phyloP scores from a whole-genome alignment of 352 stramenopile species.

The Achlya hypogyna region DNA sequence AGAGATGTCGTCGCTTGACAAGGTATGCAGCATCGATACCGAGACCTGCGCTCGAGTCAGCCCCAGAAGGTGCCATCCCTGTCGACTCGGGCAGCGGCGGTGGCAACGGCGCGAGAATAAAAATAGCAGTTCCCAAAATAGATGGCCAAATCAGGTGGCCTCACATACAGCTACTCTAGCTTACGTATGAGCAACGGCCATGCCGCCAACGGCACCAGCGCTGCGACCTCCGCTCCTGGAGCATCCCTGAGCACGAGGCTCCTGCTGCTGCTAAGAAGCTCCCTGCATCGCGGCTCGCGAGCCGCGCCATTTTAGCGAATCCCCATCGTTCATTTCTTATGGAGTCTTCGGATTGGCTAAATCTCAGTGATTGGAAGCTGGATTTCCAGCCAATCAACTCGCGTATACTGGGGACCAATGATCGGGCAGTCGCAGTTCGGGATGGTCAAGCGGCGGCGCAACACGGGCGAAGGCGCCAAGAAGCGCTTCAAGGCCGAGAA shows the following conservation, averaged over 20 bases:
- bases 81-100: no score
- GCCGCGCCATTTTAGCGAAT: not conserved
- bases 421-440: not conserved
- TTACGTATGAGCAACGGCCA: no score
- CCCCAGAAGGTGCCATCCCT: no score
- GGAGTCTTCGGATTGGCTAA: not conserved
- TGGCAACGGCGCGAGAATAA: no score
- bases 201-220: no score
- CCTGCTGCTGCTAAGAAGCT: no score
- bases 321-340: not conserved
- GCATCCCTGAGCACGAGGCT: no score
- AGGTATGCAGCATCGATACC: not conserved
- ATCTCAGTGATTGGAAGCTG: not conserved
- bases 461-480: conserved; percentile 9
- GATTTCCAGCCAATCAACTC: not conserved
- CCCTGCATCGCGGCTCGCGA: not conserved
- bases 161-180: no score
- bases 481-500: conserved; percentile 13
- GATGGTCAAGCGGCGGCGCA: conserved; percentile 4
- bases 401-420: not conserved
- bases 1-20: not conserved
- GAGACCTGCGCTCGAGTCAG: not conserved
- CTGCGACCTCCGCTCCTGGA: no score
- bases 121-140: no score
- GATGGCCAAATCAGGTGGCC: no score